Conservation (phyloP, 768 basidiomycete genomes). For the Sporobolomyces pararoseus region DNA sequence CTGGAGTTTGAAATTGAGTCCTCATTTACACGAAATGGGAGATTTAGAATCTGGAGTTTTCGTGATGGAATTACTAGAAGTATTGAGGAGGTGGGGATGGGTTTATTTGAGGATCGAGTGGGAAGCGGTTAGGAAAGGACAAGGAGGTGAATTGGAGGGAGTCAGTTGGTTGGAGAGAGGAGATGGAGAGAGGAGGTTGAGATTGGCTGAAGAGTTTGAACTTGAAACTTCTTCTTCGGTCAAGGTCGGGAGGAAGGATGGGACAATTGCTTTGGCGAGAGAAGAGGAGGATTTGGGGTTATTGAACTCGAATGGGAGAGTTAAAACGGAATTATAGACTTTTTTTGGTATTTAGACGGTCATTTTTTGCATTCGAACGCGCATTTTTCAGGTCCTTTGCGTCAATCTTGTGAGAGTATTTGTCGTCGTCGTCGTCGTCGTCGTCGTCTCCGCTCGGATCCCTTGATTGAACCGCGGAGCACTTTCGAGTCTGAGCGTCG, state of each 20-base stretch:
- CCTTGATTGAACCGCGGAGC: too few relatives aligned
- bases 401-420: too few relatives aligned
- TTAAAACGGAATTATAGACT: too few relatives aligned
- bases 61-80: slow-evolving; percentile 82
- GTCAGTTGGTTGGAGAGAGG: slow-evolving; percentile 26
- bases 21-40: slow-evolving; percentile 70
- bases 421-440: too few relatives aligned
- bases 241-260: not conserved
- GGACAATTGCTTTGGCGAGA: not conserved
- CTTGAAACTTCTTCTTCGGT: too few relatives aligned
- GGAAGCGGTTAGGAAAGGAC: slow-evolving; percentile 71
- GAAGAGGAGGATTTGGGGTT: slow-evolving; percentile 17
- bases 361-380: too few relatives aligned
- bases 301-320: too few relatives aligned
- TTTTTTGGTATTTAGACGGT: too few relatives aligned
- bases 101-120: slow-evolving; percentile 95
- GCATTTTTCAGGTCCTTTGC: too few relatives aligned
- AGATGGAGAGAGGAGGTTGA: slow-evolving; percentile 24
- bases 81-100: slow-evolving; percentile 94
- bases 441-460: too few relatives aligned
- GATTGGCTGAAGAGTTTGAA: slow-evolving; percentile 28
- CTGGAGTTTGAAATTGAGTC: slow-evolving; percentile 86
- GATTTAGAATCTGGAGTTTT: slow-evolving; percentile 82
- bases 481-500: too few relatives aligned
- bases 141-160: slow-evolving; percentile 31